Conservation (phyloP, 345 rosid genomes). For the Ceriops zippeliana region DNA sequence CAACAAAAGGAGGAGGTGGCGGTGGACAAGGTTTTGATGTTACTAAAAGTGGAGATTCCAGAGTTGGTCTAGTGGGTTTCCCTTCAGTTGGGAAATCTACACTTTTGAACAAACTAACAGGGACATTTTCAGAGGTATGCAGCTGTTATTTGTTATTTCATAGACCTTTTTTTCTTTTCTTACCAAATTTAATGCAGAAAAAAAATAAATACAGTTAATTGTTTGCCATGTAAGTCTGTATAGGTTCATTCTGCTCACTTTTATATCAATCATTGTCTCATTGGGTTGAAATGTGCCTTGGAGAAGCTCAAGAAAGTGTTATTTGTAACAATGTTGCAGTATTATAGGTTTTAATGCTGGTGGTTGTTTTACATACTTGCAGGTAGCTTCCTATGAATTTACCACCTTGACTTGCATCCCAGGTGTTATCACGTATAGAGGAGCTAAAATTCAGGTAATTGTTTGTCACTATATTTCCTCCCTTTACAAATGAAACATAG, state of each 20-base stretch:
- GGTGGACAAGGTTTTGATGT: constrained; percentile 99
- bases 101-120: constrained; percentile 86
- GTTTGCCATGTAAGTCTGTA: too few relatives aligned
- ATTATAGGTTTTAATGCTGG: background rate
- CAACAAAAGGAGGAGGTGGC: constrained; percentile 83
- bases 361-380: constrained; percentile 13
- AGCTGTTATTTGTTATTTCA: background rate
- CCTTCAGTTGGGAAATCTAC: constrained; percentile 99
- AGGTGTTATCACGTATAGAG: constrained; percentile 84
- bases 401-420: constrained; percentile 97
- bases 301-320: background rate
- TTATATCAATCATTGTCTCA: background rate
- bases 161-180: background rate
- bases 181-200: too few relatives aligned
- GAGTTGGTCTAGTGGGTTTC: constrained; percentile 95
- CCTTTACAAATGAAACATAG: background rate
- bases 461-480: background rate
- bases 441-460: constrained; percentile 94
- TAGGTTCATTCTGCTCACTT: background rate
- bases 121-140: constrained; percentile 92
- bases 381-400: constrained; percentile 99
- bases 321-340: background rate
- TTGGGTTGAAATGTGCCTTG: background rate
- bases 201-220: too few relatives aligned
- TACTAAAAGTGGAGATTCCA: constrained; percentile 91